Conservation (phyloP, 208 protist species). For the Phytomonas serpens region DNA sequence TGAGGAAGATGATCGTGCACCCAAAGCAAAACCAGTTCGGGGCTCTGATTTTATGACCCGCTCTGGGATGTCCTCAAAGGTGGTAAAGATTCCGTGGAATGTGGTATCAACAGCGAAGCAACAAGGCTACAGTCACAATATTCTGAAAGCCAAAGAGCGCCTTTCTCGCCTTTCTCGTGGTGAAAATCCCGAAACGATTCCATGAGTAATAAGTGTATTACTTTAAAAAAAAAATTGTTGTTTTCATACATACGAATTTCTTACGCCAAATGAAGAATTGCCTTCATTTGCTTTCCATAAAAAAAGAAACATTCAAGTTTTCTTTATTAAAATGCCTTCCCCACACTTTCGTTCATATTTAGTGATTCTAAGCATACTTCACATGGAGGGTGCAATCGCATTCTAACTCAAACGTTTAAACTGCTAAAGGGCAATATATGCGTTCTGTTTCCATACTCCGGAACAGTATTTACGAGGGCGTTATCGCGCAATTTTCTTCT, state of each 20-base stretch:
- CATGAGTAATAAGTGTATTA: constrained; percentile 21
- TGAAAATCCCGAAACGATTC: constrained; percentile 77
- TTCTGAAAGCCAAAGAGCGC: constrained; percentile 74
- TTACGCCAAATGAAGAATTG: neutral
- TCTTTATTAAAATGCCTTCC: neutral
- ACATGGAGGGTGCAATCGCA: neutral
- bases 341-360: neutral
- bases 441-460: neutral
- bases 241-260: neutral
- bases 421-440: neutral
- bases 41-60: constrained; percentile 40
- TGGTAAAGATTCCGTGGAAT: constrained; percentile 84
- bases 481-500: constrained; percentile 1
- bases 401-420: neutral
- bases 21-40: constrained; percentile 45
- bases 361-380: neutral
- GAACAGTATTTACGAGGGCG: neutral
- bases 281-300: neutral
- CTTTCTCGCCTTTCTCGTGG: constrained; percentile 78
- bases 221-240: constrained; percentile 13
- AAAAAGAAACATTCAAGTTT: neutral
- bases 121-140: constrained; percentile 61
- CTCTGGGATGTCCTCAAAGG: constrained; percentile 20
- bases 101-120: constrained; percentile 57
- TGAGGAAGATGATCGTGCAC: constrained; percentile 41